phyloP scores from a whole-genome alignment of 108 stramenopile genomes.

The Mayamaea pseudoterrestris region DNA sequence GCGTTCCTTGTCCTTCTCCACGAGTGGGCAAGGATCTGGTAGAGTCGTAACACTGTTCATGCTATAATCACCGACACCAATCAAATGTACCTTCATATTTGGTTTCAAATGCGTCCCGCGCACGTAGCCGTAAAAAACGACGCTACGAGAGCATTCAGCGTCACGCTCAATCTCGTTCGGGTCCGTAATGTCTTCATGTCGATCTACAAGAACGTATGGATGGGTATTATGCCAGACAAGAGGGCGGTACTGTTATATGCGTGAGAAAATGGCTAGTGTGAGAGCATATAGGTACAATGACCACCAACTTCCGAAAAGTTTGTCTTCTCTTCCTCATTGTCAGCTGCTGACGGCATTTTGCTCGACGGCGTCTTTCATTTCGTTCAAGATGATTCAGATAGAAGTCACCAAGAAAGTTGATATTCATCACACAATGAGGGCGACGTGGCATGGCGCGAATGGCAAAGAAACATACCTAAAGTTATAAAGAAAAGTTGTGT shows the following conservation, averaged over 20 bases:
- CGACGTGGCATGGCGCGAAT: too few species aligned
- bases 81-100: slow-evolving; percentile 80
- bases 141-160: slow-evolving; percentile 64
- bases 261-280: background rate
- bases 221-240: slow-evolving; percentile 97
- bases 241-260: slow-evolving; percentile 77
- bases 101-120: slow-evolving; percentile 89
- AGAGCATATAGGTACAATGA: background rate
- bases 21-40: slow-evolving; percentile 76
- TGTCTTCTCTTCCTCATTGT: background rate
- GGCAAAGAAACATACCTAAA: too few species aligned
- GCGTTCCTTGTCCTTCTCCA: slow-evolving; percentile 65
- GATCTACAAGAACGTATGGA: slow-evolving; percentile 92
- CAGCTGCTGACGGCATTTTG: too few species aligned
- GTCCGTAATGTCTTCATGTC: slow-evolving; percentile 86
- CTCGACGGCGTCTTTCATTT: too few species aligned
- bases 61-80: slow-evolving; percentile 91
- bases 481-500: too few species aligned
- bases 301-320: background rate
- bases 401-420: too few species aligned
- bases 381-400: too few species aligned
- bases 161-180: slow-evolving; percentile 65
- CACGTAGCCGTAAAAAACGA: slow-evolving; percentile 93
- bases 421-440: too few species aligned
- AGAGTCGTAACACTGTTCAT: slow-evolving; percentile 61